Conservation (phyloP, 1,284 basidiomycete genomes). For the Malassezia brasiliensis region DNA sequence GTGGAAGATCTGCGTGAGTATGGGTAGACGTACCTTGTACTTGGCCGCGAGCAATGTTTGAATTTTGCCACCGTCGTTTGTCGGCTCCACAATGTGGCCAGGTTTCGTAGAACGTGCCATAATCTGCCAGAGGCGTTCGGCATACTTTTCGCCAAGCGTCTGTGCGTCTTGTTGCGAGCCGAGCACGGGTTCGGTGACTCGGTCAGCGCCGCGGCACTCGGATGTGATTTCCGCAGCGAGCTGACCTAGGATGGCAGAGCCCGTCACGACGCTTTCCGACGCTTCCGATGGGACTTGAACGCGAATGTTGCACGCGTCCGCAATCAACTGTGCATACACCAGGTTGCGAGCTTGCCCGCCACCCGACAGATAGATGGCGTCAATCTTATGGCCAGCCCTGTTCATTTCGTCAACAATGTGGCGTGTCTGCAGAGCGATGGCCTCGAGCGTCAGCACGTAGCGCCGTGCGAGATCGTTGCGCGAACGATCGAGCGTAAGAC, state of each 20-base stretch:
- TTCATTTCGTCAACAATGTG: constrained; percentile 94
- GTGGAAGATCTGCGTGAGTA: background rate
- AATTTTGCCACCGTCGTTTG: constrained; percentile 53
- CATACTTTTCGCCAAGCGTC: constrained; percentile 55
- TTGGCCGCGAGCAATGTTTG: constrained; percentile 73
- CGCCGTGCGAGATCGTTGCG: constrained; percentile 75
- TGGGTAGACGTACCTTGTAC: constrained; percentile 55
- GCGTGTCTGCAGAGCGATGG: constrained; percentile 85
- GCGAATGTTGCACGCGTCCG: constrained; percentile 71
- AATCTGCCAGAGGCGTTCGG: constrained; percentile 72
- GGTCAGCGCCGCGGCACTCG: background rate
- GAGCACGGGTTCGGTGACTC: constrained; percentile 14
- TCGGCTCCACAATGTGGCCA: constrained; percentile 65
- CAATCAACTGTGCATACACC: constrained; percentile 57
- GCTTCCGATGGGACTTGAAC: constrained; percentile 69
- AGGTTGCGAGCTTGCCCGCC: constrained; percentile 44
- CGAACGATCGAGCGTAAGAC: constrained; percentile 69
- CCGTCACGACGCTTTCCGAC: constrained; percentile 76
- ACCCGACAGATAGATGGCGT: constrained; percentile 76
- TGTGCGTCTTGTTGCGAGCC: constrained; percentile 50
- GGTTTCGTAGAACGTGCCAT: constrained; percentile 94
- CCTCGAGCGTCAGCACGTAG: constrained; percentile 83
- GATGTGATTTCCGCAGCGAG: constrained; percentile 63
- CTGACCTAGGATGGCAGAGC: constrained; percentile 82
- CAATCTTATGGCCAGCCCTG: constrained; percentile 68